Evolutionary conservation across 345 rosid species (phyloP).

Genomic region (Eucalyptus pauciflora): DNA sequence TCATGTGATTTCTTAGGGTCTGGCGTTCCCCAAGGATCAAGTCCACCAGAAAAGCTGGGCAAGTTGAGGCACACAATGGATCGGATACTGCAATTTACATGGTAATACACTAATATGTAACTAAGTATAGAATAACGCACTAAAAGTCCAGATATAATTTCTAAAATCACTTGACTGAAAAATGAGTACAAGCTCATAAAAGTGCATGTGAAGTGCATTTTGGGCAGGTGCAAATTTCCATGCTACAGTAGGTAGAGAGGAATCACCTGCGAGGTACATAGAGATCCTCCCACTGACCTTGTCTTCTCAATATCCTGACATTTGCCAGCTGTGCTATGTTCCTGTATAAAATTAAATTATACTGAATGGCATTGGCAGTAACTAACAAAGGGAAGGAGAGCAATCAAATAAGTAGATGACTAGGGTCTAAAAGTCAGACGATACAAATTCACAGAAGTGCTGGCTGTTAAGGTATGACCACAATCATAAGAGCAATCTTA

Average conservation of each 20-base stretch:
- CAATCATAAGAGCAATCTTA: background rate
- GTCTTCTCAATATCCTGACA: constrained; percentile 36
- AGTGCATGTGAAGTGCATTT: background rate
- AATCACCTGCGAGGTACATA: constrained; percentile 31
- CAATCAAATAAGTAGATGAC: background rate
- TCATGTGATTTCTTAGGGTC: constrained; percentile 28
- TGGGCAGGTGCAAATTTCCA: background rate
- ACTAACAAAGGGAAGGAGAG: background rate
- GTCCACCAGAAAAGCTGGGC: constrained; percentile 78
- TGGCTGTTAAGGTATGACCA: background rate
- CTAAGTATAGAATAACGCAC: background rate
- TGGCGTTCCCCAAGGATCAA: constrained; percentile 65
- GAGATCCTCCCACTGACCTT: constrained; percentile 58
- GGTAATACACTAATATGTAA: background rate
- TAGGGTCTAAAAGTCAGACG: background rate
- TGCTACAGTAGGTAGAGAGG: background rate
- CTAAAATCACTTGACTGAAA: background rate
- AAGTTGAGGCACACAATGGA: constrained; percentile 65
- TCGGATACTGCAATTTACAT: constrained; percentile 32
- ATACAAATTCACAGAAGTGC: background rate
- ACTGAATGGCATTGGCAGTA: background rate
- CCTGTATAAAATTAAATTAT: constrained; percentile 9
- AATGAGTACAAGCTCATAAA: background rate
- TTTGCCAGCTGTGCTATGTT: constrained; percentile 45
- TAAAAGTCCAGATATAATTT: background rate